Evolutionary conservation across 345 rosid species (phyloP).

Genomic region (Abelmoschus esculentus): DNA sequence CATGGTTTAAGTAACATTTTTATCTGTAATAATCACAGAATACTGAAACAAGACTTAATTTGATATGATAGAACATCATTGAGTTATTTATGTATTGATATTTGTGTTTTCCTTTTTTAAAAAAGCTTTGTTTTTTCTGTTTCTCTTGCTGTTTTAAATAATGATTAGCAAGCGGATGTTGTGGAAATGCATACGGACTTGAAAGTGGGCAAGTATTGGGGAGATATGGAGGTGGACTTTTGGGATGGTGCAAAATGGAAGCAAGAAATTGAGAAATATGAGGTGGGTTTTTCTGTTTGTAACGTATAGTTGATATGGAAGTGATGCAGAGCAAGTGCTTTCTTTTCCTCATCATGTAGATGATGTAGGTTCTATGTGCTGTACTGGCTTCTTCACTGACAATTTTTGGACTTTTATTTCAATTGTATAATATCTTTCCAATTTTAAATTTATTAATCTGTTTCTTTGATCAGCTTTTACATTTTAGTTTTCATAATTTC

Average conservation of each 20-base stretch:
- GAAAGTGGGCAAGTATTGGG: slow-evolving; percentile 67
- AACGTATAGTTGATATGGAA: neutral
- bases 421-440: neutral
- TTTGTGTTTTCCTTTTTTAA: neutral
- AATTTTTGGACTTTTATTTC: neutral
- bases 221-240: slow-evolving; percentile 69
- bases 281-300: slow-evolving; percentile 34
- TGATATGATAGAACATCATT: neutral
- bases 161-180: slow-evolving; percentile 70
- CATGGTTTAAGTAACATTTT: neutral
- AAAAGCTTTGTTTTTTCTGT: neutral
- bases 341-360: neutral
- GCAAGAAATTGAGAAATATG: slow-evolving; percentile 41
- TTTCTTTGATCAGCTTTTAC: neutral
- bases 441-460: neutral
- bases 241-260: slow-evolving; percentile 60
- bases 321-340: neutral
- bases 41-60: neutral
- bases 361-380: neutral
- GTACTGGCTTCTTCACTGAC: neutral
- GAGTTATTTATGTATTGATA: neutral
- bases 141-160: slow-evolving; percentile 7
- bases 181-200: slow-evolving; percentile 60
- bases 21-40: neutral
- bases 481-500: neutral